Conservation (phyloP, 306 rosid genomes). For the Pterocarpus macrocarpus region DNA sequence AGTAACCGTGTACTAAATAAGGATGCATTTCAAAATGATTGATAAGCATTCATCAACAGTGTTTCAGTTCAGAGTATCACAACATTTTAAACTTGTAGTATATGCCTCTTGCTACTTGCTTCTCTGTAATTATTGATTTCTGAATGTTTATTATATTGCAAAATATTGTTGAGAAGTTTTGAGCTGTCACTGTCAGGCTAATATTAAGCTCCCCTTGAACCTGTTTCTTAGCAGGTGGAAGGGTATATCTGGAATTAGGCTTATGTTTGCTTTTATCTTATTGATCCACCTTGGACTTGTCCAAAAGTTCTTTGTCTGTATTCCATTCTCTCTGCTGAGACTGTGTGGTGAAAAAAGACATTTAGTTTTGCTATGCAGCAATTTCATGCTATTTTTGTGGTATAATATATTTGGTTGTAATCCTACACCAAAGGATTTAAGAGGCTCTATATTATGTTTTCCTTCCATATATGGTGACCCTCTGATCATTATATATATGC, state of each 20-base stretch:
- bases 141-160: neutral
- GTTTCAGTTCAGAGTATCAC: neutral
- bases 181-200: neutral
- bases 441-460: neutral
- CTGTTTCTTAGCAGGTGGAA: neutral
- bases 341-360: neutral
- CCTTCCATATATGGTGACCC: constrained; percentile 19
- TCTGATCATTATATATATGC: neutral
- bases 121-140: constrained; percentile 2
- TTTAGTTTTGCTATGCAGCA: neutral
- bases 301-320: constrained; percentile 6
- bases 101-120: constrained; percentile 8
- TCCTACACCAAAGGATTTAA: neutral
- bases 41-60: neutral
- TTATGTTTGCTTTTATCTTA: constrained; percentile 6
- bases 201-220: constrained; percentile 4
- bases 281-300: constrained; percentile 18
- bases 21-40: constrained; percentile 21
- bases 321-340: constrained; percentile 6
- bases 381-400: constrained; percentile 14
- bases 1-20: constrained; percentile 29
- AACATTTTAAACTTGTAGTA: neutral
- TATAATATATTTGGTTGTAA: neutral
- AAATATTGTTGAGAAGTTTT: neutral
- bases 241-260: neutral